Base-by-base conservation (phyloP, 202 grass and related monocot species). In the Panicum hallii region DNA sequence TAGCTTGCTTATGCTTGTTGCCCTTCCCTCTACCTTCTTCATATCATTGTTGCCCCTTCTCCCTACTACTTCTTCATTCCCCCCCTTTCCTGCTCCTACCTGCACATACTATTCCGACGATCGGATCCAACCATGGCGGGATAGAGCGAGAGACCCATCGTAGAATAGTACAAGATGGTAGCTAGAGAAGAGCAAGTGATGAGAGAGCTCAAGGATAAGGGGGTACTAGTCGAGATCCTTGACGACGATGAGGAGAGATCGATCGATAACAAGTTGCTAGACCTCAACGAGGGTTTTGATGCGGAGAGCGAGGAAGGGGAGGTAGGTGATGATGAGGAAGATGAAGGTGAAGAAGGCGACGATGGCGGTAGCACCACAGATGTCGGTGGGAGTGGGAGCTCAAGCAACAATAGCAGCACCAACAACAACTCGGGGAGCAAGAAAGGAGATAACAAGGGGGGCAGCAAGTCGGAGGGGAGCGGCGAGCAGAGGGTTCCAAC, bases 211-310 rank as follows among this genome's bases (percentile, higher is more conserved):
- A 83, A 81, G 48, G 90, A 88, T 38, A 90, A 91, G 26, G 76
- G 82, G 20, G 66, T 78, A 54, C 34, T 83, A 54, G 83, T 87
- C 30, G 82, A 90, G 58, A 89, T 90, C 66, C 52, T 47, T 62
- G 84, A 92, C 53, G 87, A 83, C 5, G 67, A 88, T 16, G 67
- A 68, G 78, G 88, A 87, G 74, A 84, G 86, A 60, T 85, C 85
- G 1, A 67, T 76, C 22, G 57, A 74, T 5, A 71, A 50, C 68
- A 79, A 67, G 30, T 50, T 22, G 2, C 60, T 98, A 8, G 91
- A 98, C 77, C 89, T 98, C 26, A 98, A 98, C 44, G 91, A 98
- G 75, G 78, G 63, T 28, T 36, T 77, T 9, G 58, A 23, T 44
- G 80, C 55, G 42, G 79, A 82, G 45, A 89, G 80, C 50, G 79